Base-by-base conservation (phyloP, 2,329 filamentous ascomycete species). In the Gnomoniopsis smithogilvyi region DNA sequence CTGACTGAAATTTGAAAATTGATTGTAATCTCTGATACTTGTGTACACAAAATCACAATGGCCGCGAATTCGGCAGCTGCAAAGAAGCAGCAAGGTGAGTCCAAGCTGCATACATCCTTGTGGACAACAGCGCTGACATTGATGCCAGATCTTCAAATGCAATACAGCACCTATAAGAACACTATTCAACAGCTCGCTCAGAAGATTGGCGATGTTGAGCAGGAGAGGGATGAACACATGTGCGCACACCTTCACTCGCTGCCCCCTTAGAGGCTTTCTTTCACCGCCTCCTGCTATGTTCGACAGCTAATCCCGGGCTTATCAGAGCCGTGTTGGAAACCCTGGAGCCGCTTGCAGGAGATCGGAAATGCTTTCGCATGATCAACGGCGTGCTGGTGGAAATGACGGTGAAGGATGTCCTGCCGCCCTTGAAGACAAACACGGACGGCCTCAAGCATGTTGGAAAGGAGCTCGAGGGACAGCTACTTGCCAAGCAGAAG, bases 151-250 rank as follows among this genome's bases (percentile, higher is more conserved):
- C 84, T 95, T 65, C 91, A 95, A 76, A 77, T 81, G 52, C 89
- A 91, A 67, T 95, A 95, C 73, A 84, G 84, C 65, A 91, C 87
- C 75, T 94, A 86, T 76, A 90, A 89, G 72, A 87, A 84, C 67
- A 87, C 82, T 3, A 84, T 99, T 60, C 94, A 98, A 76, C 91
- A 95, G 70, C 87, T 99, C 68, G 95, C 95, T 33, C 89, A 92
- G 70, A 98, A 96, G 74, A 97, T 99, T 67, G 95, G 95, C 45
- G 93, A 98, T 71, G 93, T 99, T 58, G 95, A 99, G 78, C 92
- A 96, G 73, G 95, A 98, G 73, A 88, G 91, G 21, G 95, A 99
- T 74, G 95, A 99, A 74, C 95, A 99, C 81, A 98, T 96, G 95
- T 98, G 78, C 72, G 89, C 78, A 33, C 24, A 19, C 36, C 41